Evolutionary conservation across 352 stramenopile genomes (phyloP).

Genomic region (Phytophthora nicotianae): DNA sequence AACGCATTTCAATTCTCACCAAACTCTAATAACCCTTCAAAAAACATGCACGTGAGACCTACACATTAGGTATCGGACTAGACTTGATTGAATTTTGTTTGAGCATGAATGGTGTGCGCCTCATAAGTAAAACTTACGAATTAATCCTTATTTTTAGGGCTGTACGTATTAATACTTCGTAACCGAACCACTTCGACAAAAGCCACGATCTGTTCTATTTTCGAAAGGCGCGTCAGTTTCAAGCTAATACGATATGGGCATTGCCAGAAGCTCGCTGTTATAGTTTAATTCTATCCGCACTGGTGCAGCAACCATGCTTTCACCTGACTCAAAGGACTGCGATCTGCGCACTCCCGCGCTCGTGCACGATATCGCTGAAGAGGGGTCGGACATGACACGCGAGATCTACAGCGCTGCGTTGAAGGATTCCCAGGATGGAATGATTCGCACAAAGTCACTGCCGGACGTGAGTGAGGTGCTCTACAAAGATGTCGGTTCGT

Average conservation of each 20-base stretch:
- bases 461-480: slow-evolving; percentile 52
- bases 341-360: slow-evolving; percentile 29
- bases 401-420: slow-evolving; percentile 59
- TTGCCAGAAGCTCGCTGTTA: not conserved
- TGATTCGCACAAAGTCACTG: slow-evolving; percentile 42
- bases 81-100: too few relatives aligned
- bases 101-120: too few relatives aligned
- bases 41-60: too few relatives aligned
- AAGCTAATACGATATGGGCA: not conserved
- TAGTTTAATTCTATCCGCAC: slow-evolving; percentile 1
- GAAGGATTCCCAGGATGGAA: slow-evolving; percentile 34
- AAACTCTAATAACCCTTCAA: too few relatives aligned
- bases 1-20: too few relatives aligned
- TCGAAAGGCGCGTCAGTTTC: slow-evolving; percentile 14
- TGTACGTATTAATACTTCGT: not conserved
- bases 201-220: slow-evolving; percentile 1
- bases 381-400: slow-evolving; percentile 60
- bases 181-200: slow-evolving; percentile 13
- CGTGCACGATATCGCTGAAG: slow-evolving; percentile 52
- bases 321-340: slow-evolving; percentile 11
- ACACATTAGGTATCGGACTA: too few relatives aligned
- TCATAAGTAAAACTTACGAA: too few relatives aligned
- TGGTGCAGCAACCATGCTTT: slow-evolving; percentile 17
- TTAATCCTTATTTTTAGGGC: too few relatives aligned
- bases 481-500: slow-evolving; percentile 54